Percentiles rank a stretch among this genome's conserved stretches.
These are phyloP conservation scores for Codiaeum variegatum DNA, from an alignment of 441 rosid species.

Conservation along the genomic window DNA sequence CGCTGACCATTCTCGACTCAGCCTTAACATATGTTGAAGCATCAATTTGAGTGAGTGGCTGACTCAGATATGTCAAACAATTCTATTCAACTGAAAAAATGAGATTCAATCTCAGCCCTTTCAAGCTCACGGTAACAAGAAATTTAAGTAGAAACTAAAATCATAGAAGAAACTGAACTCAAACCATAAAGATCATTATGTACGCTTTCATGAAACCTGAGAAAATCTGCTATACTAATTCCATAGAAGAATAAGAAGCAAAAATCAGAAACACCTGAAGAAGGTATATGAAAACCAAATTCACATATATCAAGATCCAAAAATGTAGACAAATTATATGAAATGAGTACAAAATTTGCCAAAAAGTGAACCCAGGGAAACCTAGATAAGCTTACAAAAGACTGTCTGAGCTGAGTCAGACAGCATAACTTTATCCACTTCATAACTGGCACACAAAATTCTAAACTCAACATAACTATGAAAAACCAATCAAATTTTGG, in stretches of 20 bases:
- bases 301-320: background rate
- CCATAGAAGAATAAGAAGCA: background rate
- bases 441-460: background rate
- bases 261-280: constrained; percentile 1
- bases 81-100: background rate
- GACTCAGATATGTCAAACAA: background rate
- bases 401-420: background rate
- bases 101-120: background rate
- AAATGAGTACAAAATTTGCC: background rate
- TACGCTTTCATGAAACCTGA: background rate
- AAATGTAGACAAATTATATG: background rate
- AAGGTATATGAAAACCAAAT: background rate
- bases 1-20: background rate
- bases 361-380: background rate
- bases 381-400: background rate
- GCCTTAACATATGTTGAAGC: background rate
- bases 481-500: constrained; percentile 5
- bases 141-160: background rate
- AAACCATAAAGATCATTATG: background rate
- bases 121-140: background rate
- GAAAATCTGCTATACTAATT: background rate
- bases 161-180: background rate
- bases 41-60: background rate
- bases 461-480: background rate
- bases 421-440: constrained; percentile 13